These are phyloP conservation scores for Solanum sparsipilum DNA, from an alignment of 257 asterid genomes.

Conservation along the genomic window DNA sequence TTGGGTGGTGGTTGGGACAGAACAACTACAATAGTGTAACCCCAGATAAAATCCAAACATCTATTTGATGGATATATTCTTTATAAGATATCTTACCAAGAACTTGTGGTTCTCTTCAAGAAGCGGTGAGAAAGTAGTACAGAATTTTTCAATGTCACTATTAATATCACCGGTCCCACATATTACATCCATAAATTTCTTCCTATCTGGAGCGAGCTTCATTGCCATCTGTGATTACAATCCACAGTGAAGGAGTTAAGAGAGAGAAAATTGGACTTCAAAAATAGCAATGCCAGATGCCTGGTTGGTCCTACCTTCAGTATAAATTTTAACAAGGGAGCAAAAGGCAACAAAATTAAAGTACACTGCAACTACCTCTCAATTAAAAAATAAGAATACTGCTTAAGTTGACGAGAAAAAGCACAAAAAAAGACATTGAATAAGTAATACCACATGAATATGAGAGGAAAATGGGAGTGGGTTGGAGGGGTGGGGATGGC, in stretches of 20 bases:
- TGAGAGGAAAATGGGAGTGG: background rate
- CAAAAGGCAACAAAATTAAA: background rate
- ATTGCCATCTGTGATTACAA: conserved; percentile 61
- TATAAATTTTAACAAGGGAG: background rate
- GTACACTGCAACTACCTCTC: background rate
- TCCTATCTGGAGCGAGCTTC: conserved; percentile 99
- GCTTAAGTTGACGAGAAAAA: background rate
- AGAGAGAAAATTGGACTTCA: background rate
- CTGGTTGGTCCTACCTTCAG: background rate
- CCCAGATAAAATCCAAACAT: background rate
- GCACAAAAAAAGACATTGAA: background rate
- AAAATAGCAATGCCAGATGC: background rate
- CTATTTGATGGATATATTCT: background rate
- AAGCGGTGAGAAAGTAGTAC: conserved; percentile 63
- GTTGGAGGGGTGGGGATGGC: background rate
- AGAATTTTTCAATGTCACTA: conserved; percentile 65
- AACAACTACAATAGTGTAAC: background rate
- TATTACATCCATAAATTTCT: conserved; percentile 73
- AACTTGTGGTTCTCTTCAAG: conserved; percentile 96
- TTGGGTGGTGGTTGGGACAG: background rate
- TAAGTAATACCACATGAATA: background rate
- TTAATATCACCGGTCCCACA: conserved; percentile 61
- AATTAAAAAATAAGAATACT: background rate
- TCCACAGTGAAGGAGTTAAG: background rate
- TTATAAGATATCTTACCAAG: conserved; percentile 46